Evolutionary conservation across 2,329 filamentous ascomycete species (phyloP).

Genomic region (Talaromyces sp.): DNA sequence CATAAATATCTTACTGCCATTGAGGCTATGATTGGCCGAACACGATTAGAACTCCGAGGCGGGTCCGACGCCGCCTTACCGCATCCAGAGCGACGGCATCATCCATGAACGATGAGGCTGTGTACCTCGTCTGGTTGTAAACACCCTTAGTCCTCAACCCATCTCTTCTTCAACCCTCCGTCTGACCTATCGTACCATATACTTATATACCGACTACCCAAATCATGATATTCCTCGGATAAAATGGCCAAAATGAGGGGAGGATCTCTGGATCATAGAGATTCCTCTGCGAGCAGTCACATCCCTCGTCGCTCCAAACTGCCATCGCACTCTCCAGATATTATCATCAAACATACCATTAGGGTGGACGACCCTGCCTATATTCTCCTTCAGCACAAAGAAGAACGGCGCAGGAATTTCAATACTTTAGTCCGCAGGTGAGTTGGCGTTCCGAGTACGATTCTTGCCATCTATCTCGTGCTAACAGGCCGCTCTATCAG

Average conservation of each 20-base stretch:
- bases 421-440: conserved; percentile 66
- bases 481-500: conserved; percentile 41
- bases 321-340: conserved; percentile 39
- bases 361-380: conserved; percentile 36
- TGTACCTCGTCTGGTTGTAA: not conserved
- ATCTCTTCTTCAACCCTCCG: not conserved
- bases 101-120: not conserved
- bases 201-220: not conserved
- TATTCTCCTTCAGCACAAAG: conserved; percentile 38
- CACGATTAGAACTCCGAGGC: not conserved
- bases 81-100: conserved; percentile 3
- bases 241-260: conserved; percentile 44
- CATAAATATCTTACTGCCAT: not conserved
- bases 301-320: conserved; percentile 33
- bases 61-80: conserved; percentile 12
- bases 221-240: not conserved
- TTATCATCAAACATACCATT: conserved; percentile 39
- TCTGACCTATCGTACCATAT: not conserved
- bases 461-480: conserved; percentile 10
- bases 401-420: conserved; percentile 40
- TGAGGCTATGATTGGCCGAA: not conserved
- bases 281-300: conserved; percentile 10
- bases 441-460: conserved; percentile 24
- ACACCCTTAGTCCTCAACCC: not conserved
- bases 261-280: conserved; percentile 21